phyloP scores from a whole-genome alignment of 2,329 filamentous ascomycete genomes.

The Sporothrix variecibatus region DNA sequence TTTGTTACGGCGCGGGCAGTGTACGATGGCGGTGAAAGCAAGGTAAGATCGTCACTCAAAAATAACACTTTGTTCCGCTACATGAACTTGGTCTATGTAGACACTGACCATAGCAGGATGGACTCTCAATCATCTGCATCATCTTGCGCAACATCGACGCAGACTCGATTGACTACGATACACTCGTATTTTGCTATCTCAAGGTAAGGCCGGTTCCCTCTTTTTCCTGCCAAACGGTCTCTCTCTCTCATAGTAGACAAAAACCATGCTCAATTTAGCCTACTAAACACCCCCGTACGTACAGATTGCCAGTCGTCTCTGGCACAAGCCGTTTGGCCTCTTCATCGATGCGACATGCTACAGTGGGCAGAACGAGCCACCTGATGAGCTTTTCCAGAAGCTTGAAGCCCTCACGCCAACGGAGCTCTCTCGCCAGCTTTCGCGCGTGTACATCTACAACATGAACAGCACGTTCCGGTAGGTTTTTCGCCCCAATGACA shows the following conservation, averaged over 20 bases:
- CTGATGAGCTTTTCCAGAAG: slow-evolving; percentile 65
- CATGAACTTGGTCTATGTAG: neutral
- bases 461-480: slow-evolving; percentile 71
- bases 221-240: neutral
- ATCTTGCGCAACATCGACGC: slow-evolving; percentile 68
- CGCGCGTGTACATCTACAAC: slow-evolving; percentile 68
- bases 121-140: slow-evolving; percentile 67
- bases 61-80: neutral
- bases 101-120: slow-evolving; percentile 49
- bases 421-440: slow-evolving; percentile 61
- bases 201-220: slow-evolving; percentile 50
- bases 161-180: slow-evolving; percentile 66
- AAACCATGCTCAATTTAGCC: neutral
- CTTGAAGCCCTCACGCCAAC: slow-evolving; percentile 63
- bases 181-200: slow-evolving; percentile 66
- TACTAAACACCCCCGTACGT: neutral
- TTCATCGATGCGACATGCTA: slow-evolving; percentile 72
- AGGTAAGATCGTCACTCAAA: slow-evolving; percentile 43
- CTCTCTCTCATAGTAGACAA: neutral
- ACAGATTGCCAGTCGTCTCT: slow-evolving; percentile 68
- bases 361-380: slow-evolving; percentile 65
- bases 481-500: slow-evolving; percentile 25
- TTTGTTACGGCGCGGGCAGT: slow-evolving; percentile 65
- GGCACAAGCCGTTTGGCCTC: slow-evolving; percentile 68
- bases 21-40: slow-evolving; percentile 71